These are phyloP conservation scores for Gentiana dahurica DNA, from an alignment of 257 asterid species.

Conservation along the genomic window DNA sequence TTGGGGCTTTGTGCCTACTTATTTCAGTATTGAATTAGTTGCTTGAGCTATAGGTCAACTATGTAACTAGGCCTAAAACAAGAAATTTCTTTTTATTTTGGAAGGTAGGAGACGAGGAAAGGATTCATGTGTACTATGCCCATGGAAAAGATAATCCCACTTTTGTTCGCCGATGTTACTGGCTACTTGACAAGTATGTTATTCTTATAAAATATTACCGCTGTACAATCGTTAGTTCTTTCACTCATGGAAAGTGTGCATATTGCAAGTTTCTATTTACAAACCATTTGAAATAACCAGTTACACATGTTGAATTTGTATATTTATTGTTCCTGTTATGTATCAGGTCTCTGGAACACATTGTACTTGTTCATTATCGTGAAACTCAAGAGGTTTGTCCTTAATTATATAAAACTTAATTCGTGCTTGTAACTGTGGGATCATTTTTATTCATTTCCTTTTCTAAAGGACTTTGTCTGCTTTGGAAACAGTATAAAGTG, in stretches of 20 bases:
- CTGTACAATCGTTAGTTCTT: no score
- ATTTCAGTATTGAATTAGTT: neutral
- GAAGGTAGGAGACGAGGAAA: slow-evolving; percentile 89
- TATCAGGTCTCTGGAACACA: slow-evolving; percentile 83
- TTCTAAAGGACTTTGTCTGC: neutral
- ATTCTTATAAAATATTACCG: neutral
- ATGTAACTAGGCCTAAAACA: neutral
- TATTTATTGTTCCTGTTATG: slow-evolving; percentile 11
- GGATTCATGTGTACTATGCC: slow-evolving; percentile 98
- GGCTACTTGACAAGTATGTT: slow-evolving; percentile 96
- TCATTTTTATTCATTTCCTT: neutral
- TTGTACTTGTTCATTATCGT: slow-evolving; percentile 97
- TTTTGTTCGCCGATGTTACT: slow-evolving; percentile 96
- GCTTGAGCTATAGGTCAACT: neutral
- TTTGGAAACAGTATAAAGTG: neutral
- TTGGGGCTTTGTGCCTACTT: no score
- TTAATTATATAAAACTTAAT: slow-evolving; percentile 1
- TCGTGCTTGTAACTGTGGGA: neutral
- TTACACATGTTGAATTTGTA: slow-evolving; percentile 6
- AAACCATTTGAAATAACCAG: neutral
- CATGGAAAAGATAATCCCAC: slow-evolving; percentile 89
- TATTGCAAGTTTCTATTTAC: no score
- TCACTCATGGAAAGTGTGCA: no score
- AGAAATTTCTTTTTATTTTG: slow-evolving; percentile 14
- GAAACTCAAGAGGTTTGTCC: slow-evolving; percentile 90